Evolutionary conservation across 208 protist genomes (phyloP).

Genomic region (Crithidia sp.): DNA sequence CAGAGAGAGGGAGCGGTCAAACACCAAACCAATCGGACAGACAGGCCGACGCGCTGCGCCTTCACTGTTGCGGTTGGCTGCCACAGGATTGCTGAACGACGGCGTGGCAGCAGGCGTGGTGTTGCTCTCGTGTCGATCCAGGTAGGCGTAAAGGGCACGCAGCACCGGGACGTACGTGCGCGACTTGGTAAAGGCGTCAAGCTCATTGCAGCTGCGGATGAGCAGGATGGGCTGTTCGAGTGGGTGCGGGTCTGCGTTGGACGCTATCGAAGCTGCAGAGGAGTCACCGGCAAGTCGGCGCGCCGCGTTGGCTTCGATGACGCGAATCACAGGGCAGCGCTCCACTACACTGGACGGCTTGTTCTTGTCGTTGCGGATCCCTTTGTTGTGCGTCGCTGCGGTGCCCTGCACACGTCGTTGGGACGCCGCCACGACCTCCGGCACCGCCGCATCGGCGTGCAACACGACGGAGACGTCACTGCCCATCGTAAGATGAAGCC

Average conservation of each 20-base stretch:
- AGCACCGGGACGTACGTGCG: constrained; percentile 16
- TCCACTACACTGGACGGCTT: not conserved
- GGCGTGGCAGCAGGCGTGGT: not conserved
- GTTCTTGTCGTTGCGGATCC: not conserved
- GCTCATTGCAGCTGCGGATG: constrained; percentile 19
- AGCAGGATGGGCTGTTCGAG: constrained; percentile 18
- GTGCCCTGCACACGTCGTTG: constrained; percentile 3
- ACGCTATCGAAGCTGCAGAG: not conserved
- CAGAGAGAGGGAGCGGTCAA: constrained; percentile 16
- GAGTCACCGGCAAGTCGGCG: not conserved
- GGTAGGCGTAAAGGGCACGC: constrained; percentile 14
- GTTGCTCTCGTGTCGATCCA: not conserved
- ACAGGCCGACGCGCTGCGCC: not conserved
- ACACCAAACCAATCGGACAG: constrained; percentile 20
- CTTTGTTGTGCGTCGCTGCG: not conserved
- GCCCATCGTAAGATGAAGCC: constrained; percentile 11
- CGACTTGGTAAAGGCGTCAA: constrained; percentile 19
- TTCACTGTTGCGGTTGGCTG: not conserved
- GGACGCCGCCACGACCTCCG: constrained; percentile 7
- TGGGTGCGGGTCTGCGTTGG: not conserved
- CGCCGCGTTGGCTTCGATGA: constrained; percentile 8
- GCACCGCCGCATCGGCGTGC: constrained; percentile 21
- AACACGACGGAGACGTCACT: constrained; percentile 29
- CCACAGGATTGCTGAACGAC: too few species aligned
- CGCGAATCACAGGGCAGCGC: constrained; percentile 22